Evolutionary conservation across 164 flowering plant species (phyloP), one percentile per base, ranked within the genome.

Genomic region (Taxillus chinensis): DNA sequence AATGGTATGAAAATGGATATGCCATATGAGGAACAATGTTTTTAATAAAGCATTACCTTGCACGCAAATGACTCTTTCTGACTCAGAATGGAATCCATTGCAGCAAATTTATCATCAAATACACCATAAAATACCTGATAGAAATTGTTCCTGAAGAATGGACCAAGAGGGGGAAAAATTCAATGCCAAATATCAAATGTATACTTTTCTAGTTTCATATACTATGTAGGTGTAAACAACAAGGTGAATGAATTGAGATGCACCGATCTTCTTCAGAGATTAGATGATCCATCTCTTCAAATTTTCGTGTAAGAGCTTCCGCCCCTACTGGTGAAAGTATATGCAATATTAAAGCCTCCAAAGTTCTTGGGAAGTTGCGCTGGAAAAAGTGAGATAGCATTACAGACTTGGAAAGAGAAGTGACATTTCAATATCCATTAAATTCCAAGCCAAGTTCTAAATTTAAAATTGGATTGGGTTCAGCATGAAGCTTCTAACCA

Each of bases 311-410:
- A 57, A 95, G 90, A 12, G 86, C 87, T 76, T 95, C 99, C 17
- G 96, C 87, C 8, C 84, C 96, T 38, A 83, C 78, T 57, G 99
- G 96, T 60, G 99, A 82, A 68, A 95, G 97, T 73, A 77, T 62
- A 74, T 91, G 96, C 69, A 89, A 67, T 59, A 95, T 69, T 39
- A 89, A 75, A 68, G 85, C 88, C 76, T 95, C 98, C 75, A 91
- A 73, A 55, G 96, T 89, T 78, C 96, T 91, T 12, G 96, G 99
- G 67, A 95, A 95, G 58, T 85, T 78, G 51, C 77, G 80, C 99
- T 95, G 83, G 55, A 75, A 74, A 63, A 7, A 55, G 46, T 10
- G 48, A 61, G 48, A 67, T 9, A 39, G 42, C 39, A 39, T 53
- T 49, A 52, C 43, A 58, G 10, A 53, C 27, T 27, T 46, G 37